These are phyloP conservation scores for Thielaviopsis populi DNA, from an alignment of 2,329 filamentous ascomycete genomes.

Conservation along the genomic window DNA sequence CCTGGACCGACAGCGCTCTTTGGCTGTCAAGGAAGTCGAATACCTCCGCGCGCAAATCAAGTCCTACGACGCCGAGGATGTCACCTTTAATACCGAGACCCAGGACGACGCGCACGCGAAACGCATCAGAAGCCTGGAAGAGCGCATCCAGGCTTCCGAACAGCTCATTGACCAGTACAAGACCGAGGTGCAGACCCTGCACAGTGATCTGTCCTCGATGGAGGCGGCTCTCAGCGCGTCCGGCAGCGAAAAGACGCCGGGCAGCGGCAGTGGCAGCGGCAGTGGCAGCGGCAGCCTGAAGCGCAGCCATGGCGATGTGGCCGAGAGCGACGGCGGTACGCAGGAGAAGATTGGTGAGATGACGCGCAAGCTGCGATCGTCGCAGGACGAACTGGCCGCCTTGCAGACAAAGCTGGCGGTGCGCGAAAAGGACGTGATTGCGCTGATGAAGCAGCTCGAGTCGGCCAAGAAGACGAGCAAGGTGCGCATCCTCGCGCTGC, in stretches of 20 bases:
- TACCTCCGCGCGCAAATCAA: conserved; percentile 86
- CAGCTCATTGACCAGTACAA: conserved; percentile 78
- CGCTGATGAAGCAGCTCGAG: conserved; percentile 57
- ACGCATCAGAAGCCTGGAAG: conserved; percentile 27
- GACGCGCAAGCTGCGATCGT: conserved; percentile 69
- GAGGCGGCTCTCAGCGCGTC: conserved; percentile 34
- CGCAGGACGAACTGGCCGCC: conserved; percentile 62
- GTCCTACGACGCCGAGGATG: conserved; percentile 75
- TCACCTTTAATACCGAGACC: conserved; percentile 60
- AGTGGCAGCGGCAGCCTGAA: conserved; percentile 36
- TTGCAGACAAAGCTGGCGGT: conserved; percentile 56
- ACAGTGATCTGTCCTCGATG: conserved; percentile 54
- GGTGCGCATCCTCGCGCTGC: conserved; percentile 70
- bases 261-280: too few species aligned
- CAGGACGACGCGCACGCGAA: conserved; percentile 4
- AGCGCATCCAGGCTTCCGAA: conserved; percentile 64
- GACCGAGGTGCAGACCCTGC: conserved; percentile 57
- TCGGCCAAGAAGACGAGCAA: conserved; percentile 50
- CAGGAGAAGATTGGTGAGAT: conserved; percentile 68
- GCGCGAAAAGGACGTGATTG: conserved; percentile 59
- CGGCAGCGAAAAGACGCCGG: conserved; percentile 27
- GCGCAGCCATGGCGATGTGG: conserved; percentile 46
- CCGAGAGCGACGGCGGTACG: conserved; percentile 36
- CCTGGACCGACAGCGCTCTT: conserved; percentile 67
- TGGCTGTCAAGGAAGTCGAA: conserved; percentile 85